These are phyloP conservation scores for Ascobolus immersus DNA, from an alignment of 495 filamentous ascomycete species.

Conservation along the genomic window DNA sequence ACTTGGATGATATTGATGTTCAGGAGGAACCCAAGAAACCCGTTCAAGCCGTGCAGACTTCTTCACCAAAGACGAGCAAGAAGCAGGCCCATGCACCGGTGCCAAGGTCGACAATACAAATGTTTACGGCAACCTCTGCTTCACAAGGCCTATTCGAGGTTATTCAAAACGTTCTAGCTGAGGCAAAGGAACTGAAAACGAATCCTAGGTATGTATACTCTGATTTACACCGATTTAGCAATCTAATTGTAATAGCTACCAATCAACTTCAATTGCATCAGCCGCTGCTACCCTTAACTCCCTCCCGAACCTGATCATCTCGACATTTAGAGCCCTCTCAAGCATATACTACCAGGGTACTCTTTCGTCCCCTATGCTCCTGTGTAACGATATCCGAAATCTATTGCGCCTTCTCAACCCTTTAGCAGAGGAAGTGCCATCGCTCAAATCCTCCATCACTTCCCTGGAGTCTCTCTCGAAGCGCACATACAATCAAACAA, in stretches of 20 bases:
- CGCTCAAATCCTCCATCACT: too few relatives aligned
- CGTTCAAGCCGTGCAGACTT: too few relatives aligned
- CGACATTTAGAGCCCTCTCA: conserved; percentile 74
- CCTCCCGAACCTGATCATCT: conserved; percentile 59
- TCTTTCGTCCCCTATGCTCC: conserved; percentile 25
- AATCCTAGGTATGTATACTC: conserved; percentile 13
- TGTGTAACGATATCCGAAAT: conserved; percentile 99
- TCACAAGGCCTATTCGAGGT: conserved; percentile 30
- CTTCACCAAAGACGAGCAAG: neutral
- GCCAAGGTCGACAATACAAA: conserved; percentile 1
- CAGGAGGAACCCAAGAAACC: too few relatives aligned
- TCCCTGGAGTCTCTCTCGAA: too few relatives aligned
- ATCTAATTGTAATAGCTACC: conserved; percentile 10
- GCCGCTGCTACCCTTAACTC: conserved; percentile 52
- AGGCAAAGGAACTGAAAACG: conserved; percentile 9
- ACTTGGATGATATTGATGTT: conserved; percentile 17
- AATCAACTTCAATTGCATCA: conserved; percentile 32
- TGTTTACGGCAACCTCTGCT: conserved; percentile 1
- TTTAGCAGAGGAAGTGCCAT: too few relatives aligned
- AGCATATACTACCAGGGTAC: conserved; percentile 47
- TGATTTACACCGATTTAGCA: too few relatives aligned
- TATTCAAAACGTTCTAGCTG: conserved; percentile 34
- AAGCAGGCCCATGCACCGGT: conserved; percentile 1
- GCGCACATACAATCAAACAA: conserved; percentile 27
- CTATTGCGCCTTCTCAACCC: too few relatives aligned